phyloP scores from a whole-genome alignment of 345 rosid genomes.

The Aquilaria sinensis region DNA sequence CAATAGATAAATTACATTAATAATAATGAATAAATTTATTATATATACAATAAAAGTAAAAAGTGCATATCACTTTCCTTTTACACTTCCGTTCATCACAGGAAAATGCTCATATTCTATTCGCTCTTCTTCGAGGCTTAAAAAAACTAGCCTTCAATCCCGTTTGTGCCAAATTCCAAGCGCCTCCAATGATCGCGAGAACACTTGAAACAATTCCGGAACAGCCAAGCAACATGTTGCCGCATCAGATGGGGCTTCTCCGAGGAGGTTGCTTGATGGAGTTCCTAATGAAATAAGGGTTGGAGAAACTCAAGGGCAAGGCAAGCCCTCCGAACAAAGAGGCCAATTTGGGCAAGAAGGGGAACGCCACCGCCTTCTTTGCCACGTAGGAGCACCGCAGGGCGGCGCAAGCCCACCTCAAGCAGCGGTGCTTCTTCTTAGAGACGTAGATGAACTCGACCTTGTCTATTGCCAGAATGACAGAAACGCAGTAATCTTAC shows the following conservation, averaged over 20 bases:
- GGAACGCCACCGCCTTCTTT: conserved; percentile 27
- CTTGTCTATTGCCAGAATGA: no score
- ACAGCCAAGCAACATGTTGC: conserved; percentile 41
- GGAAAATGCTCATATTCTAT: no score
- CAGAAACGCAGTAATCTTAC: no score
- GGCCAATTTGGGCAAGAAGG: conserved; percentile 35
- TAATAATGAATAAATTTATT: no score
- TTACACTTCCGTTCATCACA: no score
- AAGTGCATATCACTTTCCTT: no score
- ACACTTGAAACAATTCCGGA: conserved; percentile 26
- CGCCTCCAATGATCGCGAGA: conserved; percentile 28
- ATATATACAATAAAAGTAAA: no score
- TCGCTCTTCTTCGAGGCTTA: conserved; percentile 16
- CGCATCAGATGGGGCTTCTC: conserved; percentile 22
- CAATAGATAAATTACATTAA: no score
- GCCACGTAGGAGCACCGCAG: conserved; percentile 37
- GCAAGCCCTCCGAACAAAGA: conserved; percentile 41
- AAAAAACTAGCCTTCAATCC: conserved; percentile 46
- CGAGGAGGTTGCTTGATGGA: conserved; percentile 14
- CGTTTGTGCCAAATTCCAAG: conserved; percentile 27
- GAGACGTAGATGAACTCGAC: conserved; percentile 22
- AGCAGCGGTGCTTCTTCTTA: conserved; percentile 20
- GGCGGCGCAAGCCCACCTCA: conserved; percentile 17
- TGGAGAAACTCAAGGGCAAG: conserved; percentile 31
- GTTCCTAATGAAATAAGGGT: conserved; percentile 61